Conservation (phyloP, 2,329 filamentous ascomycete genomes). For the Verruconis gallopava region DNA sequence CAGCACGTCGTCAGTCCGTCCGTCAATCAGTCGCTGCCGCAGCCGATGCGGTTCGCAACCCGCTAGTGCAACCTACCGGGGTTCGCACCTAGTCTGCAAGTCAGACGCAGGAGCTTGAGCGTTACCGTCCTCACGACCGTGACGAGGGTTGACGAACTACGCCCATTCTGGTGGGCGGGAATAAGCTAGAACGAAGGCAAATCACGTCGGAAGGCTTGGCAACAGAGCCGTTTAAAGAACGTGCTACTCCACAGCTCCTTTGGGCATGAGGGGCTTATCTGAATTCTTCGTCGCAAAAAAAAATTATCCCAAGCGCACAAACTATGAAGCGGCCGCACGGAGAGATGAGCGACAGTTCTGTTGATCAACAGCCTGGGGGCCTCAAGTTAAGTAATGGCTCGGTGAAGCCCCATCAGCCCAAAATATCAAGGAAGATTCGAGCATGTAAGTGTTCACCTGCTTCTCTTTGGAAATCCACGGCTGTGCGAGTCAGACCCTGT, state of each 20-base stretch:
- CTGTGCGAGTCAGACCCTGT: neutral
- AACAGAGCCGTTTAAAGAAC: neutral
- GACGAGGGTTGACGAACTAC: neutral
- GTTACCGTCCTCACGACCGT: too few relatives aligned
- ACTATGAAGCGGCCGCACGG: conserved; percentile 8
- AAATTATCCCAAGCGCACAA: neutral
- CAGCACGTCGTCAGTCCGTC: too few relatives aligned
- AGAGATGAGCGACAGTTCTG: conserved; percentile 6
- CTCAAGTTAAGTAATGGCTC: neutral
- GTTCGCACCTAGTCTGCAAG: too few relatives aligned
- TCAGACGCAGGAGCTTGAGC: too few relatives aligned
- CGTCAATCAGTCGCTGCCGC: too few relatives aligned
- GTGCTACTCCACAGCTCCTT: neutral
- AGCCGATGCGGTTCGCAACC: too few relatives aligned
- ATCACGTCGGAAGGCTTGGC: neutral
- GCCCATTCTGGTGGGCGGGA: neutral
- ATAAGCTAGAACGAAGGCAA: neutral
- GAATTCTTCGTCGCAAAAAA: neutral
- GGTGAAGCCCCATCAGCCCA: conserved; percentile 8
- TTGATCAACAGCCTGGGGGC: neutral
- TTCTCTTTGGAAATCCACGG: neutral
- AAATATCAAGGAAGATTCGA: conserved; percentile 11
- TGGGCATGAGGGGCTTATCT: neutral
- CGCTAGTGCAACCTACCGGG: too few relatives aligned
- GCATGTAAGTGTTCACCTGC: conserved; percentile 9